Base-by-base conservation (phyloP, 805 yeast species). In the Isabelozyma rhagii region DNA sequence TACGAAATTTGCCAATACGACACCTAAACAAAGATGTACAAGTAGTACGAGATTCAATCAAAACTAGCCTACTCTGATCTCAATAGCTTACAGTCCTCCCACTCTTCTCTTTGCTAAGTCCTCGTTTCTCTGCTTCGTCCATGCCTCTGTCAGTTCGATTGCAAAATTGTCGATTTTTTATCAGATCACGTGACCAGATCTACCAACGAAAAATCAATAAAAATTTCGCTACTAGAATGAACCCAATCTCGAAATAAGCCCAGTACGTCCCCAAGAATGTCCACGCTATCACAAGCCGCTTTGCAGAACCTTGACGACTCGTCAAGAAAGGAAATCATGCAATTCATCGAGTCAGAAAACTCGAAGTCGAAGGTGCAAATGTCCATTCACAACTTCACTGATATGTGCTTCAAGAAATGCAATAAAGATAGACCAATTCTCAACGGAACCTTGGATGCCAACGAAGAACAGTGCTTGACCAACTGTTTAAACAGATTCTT, bases 391-490 rank as follows among this genome's bases (percentile, higher is more conserved):
- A 82, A 79, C 61, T 90, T 89, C 79, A 91, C 97, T 27, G 92
- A 90, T 63, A 77, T 85, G 76, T 92, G 98, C 67, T 92, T 90
- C 78, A 88, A 86, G 66, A 87, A 88, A 70, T 92, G 98, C 68
- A 79, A 90, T 47, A 70, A 73, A 45, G 64, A 69, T 52, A 62
- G 49, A 48, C 67, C 75, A 14, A 72, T 81, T 46, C 69, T 74
- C 45, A 68, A 73, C 50, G 79, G 79, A 29, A 75, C 74, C 44
- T 73, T 91, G 55, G 75, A 76, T 54, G 47, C 70, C 2, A 66
- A 67, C 48, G 97, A 92, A 68, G 87, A 85, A 56, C 68, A 74
- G 36, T 92, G 97, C 66, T 71, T 92, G 63, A 71, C 76, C 51
- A 87, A 87, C 72, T 92, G 98, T 68, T 82, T 92, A 57, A 86